phyloP scores from a whole-genome alignment of 2,329 filamentous ascomycete genomes.

The Epichloe hybrida region DNA sequence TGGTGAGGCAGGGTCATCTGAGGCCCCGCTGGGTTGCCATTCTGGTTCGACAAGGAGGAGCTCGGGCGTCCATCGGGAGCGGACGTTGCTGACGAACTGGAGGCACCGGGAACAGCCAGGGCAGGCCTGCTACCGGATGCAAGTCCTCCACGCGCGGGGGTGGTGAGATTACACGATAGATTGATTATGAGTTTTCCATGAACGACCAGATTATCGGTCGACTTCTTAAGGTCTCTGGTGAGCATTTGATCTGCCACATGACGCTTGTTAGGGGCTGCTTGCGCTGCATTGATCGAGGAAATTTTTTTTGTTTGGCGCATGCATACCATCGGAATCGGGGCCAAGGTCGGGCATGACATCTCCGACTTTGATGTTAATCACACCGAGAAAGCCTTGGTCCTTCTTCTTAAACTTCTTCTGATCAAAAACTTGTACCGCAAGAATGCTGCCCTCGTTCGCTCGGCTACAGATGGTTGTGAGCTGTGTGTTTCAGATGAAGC shows the following conservation, averaged over 20 bases:
- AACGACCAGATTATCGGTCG: slow-evolving; percentile 92
- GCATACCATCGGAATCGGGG: slow-evolving; percentile 76
- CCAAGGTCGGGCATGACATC: slow-evolving; percentile 78
- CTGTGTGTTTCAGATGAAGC: not conserved
- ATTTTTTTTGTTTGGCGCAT: not conserved
- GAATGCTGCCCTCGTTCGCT: slow-evolving; percentile 87
- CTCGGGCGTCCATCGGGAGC: slow-evolving; percentile 36
- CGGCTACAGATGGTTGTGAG: slow-evolving; percentile 38
- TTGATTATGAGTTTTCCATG: slow-evolving; percentile 97
- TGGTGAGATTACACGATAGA: slow-evolving; percentile 75
- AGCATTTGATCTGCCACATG: slow-evolving; percentile 83
- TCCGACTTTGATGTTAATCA: slow-evolving; percentile 93
- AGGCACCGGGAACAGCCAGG: slow-evolving; percentile 28
- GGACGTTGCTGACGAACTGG: slow-evolving; percentile 30
- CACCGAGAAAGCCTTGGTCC: slow-evolving; percentile 95
- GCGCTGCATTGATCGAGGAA: not conserved
- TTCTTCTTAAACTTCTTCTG: slow-evolving; percentile 99
- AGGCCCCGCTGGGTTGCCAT: slow-evolving; percentile 29
- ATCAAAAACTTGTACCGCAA: slow-evolving; percentile 97
- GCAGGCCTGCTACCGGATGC: slow-evolving; percentile 33
- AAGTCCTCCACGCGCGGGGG: slow-evolving; percentile 45
- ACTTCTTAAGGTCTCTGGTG: slow-evolving; percentile 92
- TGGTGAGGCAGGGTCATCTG: slow-evolving; percentile 30
- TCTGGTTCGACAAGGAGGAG: slow-evolving; percentile 38
- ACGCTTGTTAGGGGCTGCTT: slow-evolving; percentile 16